These are phyloP conservation scores for Boechera stricta DNA, from an alignment of 345 rosid species.

Conservation along the genomic window DNA sequence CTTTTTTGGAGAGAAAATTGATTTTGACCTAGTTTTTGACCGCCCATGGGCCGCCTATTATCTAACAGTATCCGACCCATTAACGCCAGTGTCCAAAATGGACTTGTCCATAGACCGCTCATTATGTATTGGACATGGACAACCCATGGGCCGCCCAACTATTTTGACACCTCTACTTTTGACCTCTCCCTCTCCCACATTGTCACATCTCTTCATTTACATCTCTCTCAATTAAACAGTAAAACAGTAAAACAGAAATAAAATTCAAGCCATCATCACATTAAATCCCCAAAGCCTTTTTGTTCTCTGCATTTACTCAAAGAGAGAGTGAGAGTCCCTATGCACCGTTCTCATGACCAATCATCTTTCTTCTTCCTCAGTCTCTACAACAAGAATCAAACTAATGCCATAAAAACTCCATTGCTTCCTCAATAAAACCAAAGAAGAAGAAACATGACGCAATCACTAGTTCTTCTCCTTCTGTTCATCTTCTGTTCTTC, in stretches of 20 bases:
- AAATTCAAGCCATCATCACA: background rate
- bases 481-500: slow-evolving; percentile 41
- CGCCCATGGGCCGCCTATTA: no score
- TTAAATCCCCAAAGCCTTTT: no score
- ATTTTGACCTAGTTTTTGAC: no score
- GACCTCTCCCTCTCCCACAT: slow-evolving; percentile 15
- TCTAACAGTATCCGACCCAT: no score
- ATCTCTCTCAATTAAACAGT: slow-evolving; percentile 47
- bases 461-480: slow-evolving; percentile 11
- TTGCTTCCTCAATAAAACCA: background rate
- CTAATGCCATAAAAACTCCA: slow-evolving; percentile 15
- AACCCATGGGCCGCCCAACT: no score
- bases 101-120: no score
- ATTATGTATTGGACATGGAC: no score
- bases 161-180: slow-evolving; percentile 31
- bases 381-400: slow-evolving; percentile 24
- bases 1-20: no score
- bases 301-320: no score
- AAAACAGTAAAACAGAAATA: slow-evolving; percentile 12
- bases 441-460: slow-evolving; percentile 17
- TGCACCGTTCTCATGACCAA: slow-evolving; percentile 38
- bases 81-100: no score
- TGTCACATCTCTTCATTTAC: slow-evolving; percentile 32
- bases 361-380: slow-evolving; percentile 11
- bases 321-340: no score